Percentiles rank a stretch among this genome's conserved stretches.
phyloP scores from a whole-genome alignment of 345 rosid genomes.

The Arabis hirsuta region DNA sequence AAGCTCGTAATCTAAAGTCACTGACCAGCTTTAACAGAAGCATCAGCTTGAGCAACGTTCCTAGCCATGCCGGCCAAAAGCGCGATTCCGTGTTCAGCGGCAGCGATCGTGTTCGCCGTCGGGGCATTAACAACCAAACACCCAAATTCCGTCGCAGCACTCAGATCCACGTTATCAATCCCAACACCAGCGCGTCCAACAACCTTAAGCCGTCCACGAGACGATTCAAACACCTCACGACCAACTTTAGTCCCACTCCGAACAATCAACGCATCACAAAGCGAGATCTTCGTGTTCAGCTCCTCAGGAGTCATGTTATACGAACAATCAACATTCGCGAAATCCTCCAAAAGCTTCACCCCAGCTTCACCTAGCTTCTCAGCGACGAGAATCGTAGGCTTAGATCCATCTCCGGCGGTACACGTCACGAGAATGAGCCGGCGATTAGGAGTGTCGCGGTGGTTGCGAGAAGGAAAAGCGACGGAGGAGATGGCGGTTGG shows the following conservation, averaged over 20 bases:
- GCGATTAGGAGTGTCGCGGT: slow-evolving; percentile 23
- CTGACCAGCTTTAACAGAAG: slow-evolving; percentile 90
- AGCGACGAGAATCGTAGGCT: slow-evolving; percentile 80
- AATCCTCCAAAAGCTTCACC: slow-evolving; percentile 56
- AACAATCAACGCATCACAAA: slow-evolving; percentile 83
- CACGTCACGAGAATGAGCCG: slow-evolving; percentile 44
- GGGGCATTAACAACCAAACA: slow-evolving; percentile 94
- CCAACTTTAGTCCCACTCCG: slow-evolving; percentile 81
- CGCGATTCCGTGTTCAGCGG: slow-evolving; percentile 96
- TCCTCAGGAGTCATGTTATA: slow-evolving; percentile 86
- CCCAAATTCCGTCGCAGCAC: slow-evolving; percentile 88
- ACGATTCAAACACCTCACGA: slow-evolving; percentile 81
- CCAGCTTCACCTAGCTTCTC: slow-evolving; percentile 91
- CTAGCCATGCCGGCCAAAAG: slow-evolving; percentile 86
- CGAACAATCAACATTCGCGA: slow-evolving; percentile 78
- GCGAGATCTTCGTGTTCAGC: slow-evolving; percentile 90
- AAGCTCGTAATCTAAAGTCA: background rate
- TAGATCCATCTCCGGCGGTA: slow-evolving; percentile 53
- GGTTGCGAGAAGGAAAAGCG: slow-evolving; percentile 34
- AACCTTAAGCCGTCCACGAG: slow-evolving; percentile 80
- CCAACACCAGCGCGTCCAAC: slow-evolving; percentile 97
- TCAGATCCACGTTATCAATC: slow-evolving; percentile 91
- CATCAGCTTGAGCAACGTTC: slow-evolving; percentile 89
- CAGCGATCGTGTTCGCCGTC: slow-evolving; percentile 90
- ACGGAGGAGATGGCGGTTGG: slow-evolving; percentile 50